Evolutionary conservation across 495 filamentous ascomycete genomes (phyloP).

Genomic region (Penicillium alfredii): DNA sequence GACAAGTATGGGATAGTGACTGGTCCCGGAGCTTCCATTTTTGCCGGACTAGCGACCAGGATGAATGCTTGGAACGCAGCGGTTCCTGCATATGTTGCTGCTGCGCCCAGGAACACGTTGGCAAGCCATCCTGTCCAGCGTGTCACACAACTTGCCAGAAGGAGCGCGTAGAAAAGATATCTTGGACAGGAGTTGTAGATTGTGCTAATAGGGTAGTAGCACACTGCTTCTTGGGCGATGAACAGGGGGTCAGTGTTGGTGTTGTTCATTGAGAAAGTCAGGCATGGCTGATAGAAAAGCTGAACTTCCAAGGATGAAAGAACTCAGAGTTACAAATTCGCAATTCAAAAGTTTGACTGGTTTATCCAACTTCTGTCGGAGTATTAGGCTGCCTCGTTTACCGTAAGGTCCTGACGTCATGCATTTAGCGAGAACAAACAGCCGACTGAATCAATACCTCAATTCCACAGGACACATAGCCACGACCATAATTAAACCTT

Average conservation of each 20-base stretch:
- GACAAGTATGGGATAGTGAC: constrained; percentile 25
- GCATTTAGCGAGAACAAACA: background rate
- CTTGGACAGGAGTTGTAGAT: constrained; percentile 32
- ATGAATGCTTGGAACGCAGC: constrained; percentile 33
- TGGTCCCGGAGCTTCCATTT: constrained; percentile 5
- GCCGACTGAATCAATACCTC: background rate
- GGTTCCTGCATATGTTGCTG: constrained; percentile 31
- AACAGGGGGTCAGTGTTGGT: constrained; percentile 22
- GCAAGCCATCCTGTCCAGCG: constrained; percentile 33
- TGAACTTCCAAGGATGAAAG: too few species aligned
- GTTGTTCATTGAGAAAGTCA: constrained; percentile 8
- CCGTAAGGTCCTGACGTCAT: background rate
- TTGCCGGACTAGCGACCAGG: constrained; percentile 17
- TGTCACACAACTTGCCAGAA: constrained; percentile 23
- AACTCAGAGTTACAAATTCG: too few species aligned
- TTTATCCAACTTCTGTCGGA: too few species aligned
- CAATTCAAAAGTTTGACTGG: too few species aligned
- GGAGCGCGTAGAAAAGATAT: constrained; percentile 31
- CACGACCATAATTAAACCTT: background rate
- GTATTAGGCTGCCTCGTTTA: too few species aligned
- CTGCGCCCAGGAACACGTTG: constrained; percentile 28
- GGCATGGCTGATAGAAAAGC: background rate
- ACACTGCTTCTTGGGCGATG: constrained; percentile 28
- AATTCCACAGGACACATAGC: background rate
- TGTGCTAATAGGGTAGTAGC: constrained; percentile 33